Percentiles rank a stretch among this genome's conserved stretches.
phyloP scores from a whole-genome alignment of 345 rosid species.

The Excoecaria cochinchinensis region DNA sequence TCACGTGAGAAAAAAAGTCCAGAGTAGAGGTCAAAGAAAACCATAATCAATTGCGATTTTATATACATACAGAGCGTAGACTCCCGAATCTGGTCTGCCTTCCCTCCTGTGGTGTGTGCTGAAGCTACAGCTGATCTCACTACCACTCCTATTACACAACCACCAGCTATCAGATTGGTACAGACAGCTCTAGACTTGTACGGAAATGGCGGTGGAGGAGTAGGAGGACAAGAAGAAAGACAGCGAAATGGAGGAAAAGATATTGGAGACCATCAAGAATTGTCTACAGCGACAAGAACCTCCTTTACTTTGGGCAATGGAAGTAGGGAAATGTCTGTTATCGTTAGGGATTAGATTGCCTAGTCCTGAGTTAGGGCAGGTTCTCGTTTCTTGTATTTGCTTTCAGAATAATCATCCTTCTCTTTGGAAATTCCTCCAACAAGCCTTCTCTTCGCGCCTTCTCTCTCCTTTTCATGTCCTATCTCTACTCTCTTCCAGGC shows the following conservation, averaged over 20 bases:
- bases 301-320: constrained; percentile 36
- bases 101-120: no score
- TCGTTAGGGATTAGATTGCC: constrained; percentile 31
- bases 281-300: constrained; percentile 24
- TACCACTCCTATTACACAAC: not conserved
- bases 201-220: no score
- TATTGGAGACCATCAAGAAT: constrained; percentile 14
- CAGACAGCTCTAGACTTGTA: not conserved
- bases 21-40: not conserved
- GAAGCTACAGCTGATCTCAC: no score
- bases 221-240: not conserved
- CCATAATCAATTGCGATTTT: not conserved
- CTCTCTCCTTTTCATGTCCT: constrained; percentile 51
- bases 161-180: no score
- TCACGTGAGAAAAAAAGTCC: constrained; percentile 7
- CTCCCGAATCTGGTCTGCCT: not conserved
- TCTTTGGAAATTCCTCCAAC: constrained; percentile 55
- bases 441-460: constrained; percentile 42
- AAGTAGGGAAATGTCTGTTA: constrained; percentile 35
- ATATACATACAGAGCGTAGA: no score
- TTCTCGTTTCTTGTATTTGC: constrained; percentile 46
- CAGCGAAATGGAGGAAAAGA: not conserved
- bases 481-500: constrained; percentile 51
- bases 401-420: constrained; percentile 45
- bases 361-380: constrained; percentile 40